A percentile compares a stretch with the other conserved stretches of the same genome.
These are phyloP conservation scores for Bipolaris gigantea DNA, from an alignment of 2,329 filamentous ascomycete species.

Conservation along the genomic window DNA sequence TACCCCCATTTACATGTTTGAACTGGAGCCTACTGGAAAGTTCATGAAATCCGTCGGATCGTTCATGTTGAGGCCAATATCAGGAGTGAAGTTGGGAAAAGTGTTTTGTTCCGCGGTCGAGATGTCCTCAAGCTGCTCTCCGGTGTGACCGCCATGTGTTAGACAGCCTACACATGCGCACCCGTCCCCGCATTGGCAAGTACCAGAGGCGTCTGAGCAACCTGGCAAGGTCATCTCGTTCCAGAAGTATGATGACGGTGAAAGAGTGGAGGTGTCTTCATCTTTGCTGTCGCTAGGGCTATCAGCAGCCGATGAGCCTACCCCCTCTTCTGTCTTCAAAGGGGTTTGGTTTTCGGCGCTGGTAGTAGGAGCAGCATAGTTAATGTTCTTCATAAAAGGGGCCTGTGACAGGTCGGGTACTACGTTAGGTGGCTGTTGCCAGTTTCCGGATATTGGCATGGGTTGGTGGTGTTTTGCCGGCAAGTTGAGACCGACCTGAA, in stretches of 20 bases:
- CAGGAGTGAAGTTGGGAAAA: slow-evolving; percentile 21
- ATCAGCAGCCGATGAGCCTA: slow-evolving; percentile 23
- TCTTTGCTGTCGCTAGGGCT: slow-evolving; percentile 37
- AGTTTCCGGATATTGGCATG: slow-evolving; percentile 21
- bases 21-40: slow-evolving; percentile 9
- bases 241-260: slow-evolving; percentile 44
- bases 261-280: slow-evolving; percentile 40
- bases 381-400: slow-evolving; percentile 20
- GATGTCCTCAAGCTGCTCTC: slow-evolving; percentile 41
- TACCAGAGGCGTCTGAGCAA: slow-evolving; percentile 54
- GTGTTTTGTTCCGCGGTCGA: slow-evolving; percentile 16
- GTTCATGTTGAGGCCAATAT: slow-evolving; percentile 8
- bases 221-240: slow-evolving; percentile 43
- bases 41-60: slow-evolving; percentile 15
- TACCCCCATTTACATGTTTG: not conserved
- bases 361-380: slow-evolving; percentile 12
- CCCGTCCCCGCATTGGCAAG: slow-evolving; percentile 56
- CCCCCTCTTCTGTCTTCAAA: slow-evolving; percentile 18
- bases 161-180: slow-evolving; percentile 58
- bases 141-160: slow-evolving; percentile 55
- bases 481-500: slow-evolving; percentile 24
- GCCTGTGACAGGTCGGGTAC: slow-evolving; percentile 13
- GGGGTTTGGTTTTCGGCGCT: slow-evolving; percentile 8
- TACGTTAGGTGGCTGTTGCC: slow-evolving; percentile 27
- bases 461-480: slow-evolving; percentile 18